A percentile compares a stretch with the other conserved stretches of the same genome.
These are phyloP conservation scores for Colletotrichum sp. DNA, from an alignment of 2,329 filamentous ascomycete genomes.

Conservation along the genomic window DNA sequence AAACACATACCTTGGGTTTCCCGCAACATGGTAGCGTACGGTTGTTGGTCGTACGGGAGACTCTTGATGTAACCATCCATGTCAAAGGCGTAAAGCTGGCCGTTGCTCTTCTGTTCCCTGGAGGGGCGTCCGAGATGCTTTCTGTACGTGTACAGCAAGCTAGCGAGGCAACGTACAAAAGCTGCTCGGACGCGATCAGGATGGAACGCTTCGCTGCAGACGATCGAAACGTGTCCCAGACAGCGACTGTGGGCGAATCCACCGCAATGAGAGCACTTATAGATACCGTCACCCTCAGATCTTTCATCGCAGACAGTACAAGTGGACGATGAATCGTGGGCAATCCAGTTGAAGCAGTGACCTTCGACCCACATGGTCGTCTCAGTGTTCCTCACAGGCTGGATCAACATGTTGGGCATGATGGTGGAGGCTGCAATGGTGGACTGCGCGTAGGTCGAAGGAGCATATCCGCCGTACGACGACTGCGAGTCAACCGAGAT, in stretches of 20 bases:
- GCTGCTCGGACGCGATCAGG: conserved; percentile 66
- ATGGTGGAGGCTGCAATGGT: conserved; percentile 84
- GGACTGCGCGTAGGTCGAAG: conserved; percentile 85
- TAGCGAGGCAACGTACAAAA: conserved; percentile 70
- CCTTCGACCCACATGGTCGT: conserved; percentile 85
- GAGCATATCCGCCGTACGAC: conserved; percentile 78
- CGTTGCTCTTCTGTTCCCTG: conserved; percentile 64
- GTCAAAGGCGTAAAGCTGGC: conserved; percentile 68
- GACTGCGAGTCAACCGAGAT: conserved; percentile 70
- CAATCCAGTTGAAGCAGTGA: conserved; percentile 75
- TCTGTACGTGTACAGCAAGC: conserved; percentile 69
- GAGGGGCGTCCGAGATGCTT: conserved; percentile 65
- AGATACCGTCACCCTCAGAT: conserved; percentile 74
- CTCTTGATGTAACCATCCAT: conserved; percentile 70
- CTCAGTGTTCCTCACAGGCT: conserved; percentile 79
- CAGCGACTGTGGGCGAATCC: conserved; percentile 64
- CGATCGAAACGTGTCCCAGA: conserved; percentile 66
- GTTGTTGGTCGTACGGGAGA: conserved; percentile 69
- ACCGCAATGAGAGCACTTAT: conserved; percentile 72
- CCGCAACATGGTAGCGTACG: conserved; percentile 67
- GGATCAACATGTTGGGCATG: conserved; percentile 83
- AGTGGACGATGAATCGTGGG: conserved; percentile 61
- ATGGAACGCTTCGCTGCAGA: conserved; percentile 67
- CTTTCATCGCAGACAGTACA: conserved; percentile 82
- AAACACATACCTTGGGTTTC: conserved; percentile 64